Conservation (phyloP, 345 rosid species). For the Iberis pinnata region DNA sequence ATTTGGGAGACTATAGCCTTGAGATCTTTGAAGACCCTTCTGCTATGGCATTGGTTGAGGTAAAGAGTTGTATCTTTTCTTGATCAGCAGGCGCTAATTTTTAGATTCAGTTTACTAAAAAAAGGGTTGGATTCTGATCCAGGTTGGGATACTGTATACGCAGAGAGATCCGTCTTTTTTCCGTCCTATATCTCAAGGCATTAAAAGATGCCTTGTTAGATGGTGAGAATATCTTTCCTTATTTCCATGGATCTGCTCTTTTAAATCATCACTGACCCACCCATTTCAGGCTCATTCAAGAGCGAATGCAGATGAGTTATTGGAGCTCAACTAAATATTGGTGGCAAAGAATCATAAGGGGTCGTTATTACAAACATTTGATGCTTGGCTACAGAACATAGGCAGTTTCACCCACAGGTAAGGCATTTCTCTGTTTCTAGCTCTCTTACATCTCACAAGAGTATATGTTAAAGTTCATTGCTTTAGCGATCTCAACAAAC, state of each 20-base stretch:
- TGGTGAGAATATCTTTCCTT: slow-evolving; percentile 43
- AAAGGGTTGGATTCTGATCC: slow-evolving; percentile 11
- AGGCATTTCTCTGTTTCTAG: slow-evolving; percentile 9
- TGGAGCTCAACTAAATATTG: slow-evolving; percentile 33
- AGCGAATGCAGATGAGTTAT: slow-evolving; percentile 57
- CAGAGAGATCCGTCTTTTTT: slow-evolving; percentile 86
- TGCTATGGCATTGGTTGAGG: slow-evolving; percentile 75
- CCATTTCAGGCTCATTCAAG: slow-evolving; percentile 68
- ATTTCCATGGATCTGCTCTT: slow-evolving; percentile 4
- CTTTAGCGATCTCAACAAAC: too few relatives aligned
- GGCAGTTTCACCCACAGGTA: slow-evolving; percentile 23
- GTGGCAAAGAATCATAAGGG: slow-evolving; percentile 75
- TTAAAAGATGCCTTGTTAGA: slow-evolving; percentile 84
- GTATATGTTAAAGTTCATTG: not conserved
- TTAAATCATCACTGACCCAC: not conserved
- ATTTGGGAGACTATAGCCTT: slow-evolving; percentile 76
- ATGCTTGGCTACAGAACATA: slow-evolving; percentile 49
- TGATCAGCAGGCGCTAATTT: not conserved
- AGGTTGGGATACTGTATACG: slow-evolving; percentile 86
- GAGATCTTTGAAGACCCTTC: slow-evolving; percentile 90
- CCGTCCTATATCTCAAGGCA: slow-evolving; percentile 77
- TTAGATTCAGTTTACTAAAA: not conserved
- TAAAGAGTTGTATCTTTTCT: slow-evolving; percentile 20
- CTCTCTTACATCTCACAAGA: not conserved
- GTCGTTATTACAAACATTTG: slow-evolving; percentile 88